Conservation (phyloP, 768 basidiomycete species). For the Flagelloscypha sp. region DNA sequence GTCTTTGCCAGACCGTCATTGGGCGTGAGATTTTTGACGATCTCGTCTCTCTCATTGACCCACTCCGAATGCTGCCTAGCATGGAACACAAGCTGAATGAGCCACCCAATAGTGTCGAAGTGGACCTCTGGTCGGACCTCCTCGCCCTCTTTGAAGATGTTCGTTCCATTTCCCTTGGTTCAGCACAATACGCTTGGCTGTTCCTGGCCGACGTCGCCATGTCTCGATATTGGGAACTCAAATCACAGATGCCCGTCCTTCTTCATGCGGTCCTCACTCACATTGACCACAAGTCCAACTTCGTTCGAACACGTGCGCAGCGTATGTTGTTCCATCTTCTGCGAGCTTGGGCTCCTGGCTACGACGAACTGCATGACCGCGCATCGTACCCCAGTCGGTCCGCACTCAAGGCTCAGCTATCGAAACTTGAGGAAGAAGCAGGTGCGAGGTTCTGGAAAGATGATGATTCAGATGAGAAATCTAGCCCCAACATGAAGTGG, state of each 20-base stretch:
- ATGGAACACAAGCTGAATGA: conserved; percentile 63
- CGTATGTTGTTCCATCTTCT: conserved; percentile 80
- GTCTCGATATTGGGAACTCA: conserved; percentile 69
- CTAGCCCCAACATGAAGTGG: conserved; percentile 58
- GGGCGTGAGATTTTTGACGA: conserved; percentile 74
- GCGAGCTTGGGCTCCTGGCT: conserved; percentile 73
- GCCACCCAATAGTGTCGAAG: conserved; percentile 52
- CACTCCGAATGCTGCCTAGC: conserved; percentile 72
- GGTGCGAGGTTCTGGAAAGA: conserved; percentile 63
- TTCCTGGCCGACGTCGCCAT: conserved; percentile 73
- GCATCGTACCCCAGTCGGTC: conserved; percentile 36
- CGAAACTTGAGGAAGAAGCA: conserved; percentile 50
- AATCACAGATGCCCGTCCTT: conserved; percentile 60
- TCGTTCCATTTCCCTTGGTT: conserved; percentile 63
- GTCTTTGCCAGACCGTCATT: conserved; percentile 67
- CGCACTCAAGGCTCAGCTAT: conserved; percentile 42
- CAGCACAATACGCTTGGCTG: conserved; percentile 83
- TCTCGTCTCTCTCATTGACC: conserved; percentile 78
- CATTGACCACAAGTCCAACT: conserved; percentile 65
- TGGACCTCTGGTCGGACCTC: conserved; percentile 74
- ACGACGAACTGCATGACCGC: conserved; percentile 63
- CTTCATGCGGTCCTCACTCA: conserved; percentile 78
- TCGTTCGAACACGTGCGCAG: conserved; percentile 63
- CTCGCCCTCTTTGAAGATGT: conserved; percentile 63
- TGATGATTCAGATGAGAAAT: conserved; percentile 47